A percentile compares a stretch with the other conserved stretches of the same genome.
phyloP scores from a whole-genome alignment of 2,329 filamentous ascomycete genomes.

The Paraphoma chrysanthemicola region DNA sequence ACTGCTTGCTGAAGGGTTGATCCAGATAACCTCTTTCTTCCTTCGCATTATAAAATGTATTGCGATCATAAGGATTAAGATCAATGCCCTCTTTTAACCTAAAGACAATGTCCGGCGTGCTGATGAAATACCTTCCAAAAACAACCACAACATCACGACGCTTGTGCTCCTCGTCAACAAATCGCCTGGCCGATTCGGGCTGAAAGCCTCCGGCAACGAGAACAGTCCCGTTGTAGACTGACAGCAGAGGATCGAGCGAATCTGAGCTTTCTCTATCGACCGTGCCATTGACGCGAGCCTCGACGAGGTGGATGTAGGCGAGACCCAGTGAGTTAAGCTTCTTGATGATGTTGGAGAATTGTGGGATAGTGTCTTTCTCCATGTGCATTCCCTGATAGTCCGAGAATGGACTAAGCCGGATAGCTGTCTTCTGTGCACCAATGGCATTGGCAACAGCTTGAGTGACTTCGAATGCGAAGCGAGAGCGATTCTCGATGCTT shows the following conservation, averaged over 20 bases:
- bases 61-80: constrained; percentile 54
- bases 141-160: constrained; percentile 54
- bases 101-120: constrained; percentile 58
- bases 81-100: constrained; percentile 53
- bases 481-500: constrained; percentile 58
- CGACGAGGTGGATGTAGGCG: constrained; percentile 59
- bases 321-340: constrained; percentile 61
- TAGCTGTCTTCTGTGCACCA: constrained; percentile 64
- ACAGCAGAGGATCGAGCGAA: constrained; percentile 30
- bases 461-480: constrained; percentile 62
- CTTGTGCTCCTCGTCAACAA: constrained; percentile 51
- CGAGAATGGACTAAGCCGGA: constrained; percentile 68
- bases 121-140: constrained; percentile 59
- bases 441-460: constrained; percentile 59
- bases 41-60: constrained; percentile 53
- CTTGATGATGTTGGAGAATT: constrained; percentile 66
- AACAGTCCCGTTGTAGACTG: constrained; percentile 38
- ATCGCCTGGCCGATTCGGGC: constrained; percentile 45
- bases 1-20: constrained; percentile 40
- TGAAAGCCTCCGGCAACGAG: constrained; percentile 53
- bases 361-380: constrained; percentile 66
- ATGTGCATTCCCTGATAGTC: constrained; percentile 70
- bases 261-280: constrained; percentile 32
- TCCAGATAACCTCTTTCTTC: constrained; percentile 51
- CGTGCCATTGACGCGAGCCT: constrained; percentile 62